These are phyloP conservation scores for Phanerochaete carnosa DNA, from an alignment of 768 basidiomycete species.

Conservation along the genomic window DNA sequence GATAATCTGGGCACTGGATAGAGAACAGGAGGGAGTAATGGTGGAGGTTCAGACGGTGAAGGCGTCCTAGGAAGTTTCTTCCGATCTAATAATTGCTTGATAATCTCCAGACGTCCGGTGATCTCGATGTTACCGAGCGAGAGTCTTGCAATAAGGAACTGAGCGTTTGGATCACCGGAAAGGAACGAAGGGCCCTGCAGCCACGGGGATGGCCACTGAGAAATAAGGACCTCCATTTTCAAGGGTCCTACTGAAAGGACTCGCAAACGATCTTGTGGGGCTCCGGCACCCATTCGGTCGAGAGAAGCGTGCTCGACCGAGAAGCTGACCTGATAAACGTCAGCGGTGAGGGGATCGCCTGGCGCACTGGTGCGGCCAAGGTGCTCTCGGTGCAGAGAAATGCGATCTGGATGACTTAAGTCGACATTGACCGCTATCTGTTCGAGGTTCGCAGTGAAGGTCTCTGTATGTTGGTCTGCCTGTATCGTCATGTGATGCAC, in stretches of 20 bases:
- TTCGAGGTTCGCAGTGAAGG: conserved; percentile 43
- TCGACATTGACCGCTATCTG: conserved; percentile 38
- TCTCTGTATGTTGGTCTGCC: conserved; percentile 24
- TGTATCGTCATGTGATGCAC: conserved; percentile 31
- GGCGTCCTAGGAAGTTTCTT: conserved; percentile 19
- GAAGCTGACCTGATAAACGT: conserved; percentile 46
- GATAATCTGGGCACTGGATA: conserved; percentile 47
- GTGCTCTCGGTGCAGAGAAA: conserved; percentile 47
- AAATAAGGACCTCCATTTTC: conserved; percentile 39
- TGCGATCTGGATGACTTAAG: conserved; percentile 44
- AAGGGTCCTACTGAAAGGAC: conserved; percentile 41
- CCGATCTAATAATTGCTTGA: conserved; percentile 39
- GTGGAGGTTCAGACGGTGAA: conserved; percentile 7
- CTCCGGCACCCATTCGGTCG: conserved; percentile 34
- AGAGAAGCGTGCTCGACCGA: conserved; percentile 41
- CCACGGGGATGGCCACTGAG: conserved; percentile 64
- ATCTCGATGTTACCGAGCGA: conserved; percentile 39
- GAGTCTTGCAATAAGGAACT: conserved; percentile 43
- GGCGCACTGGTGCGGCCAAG: conserved; percentile 40
- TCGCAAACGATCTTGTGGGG: conserved; percentile 25
- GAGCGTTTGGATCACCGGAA: conserved; percentile 54
- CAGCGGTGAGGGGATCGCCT: conserved; percentile 39
- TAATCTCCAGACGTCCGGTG: conserved; percentile 50
- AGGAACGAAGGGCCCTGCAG: conserved; percentile 47
- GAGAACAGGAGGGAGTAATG: conserved; percentile 26